phyloP scores from a whole-genome alignment of 768 basidiomycete genomes.

The Xerocomus potaroensis region DNA sequence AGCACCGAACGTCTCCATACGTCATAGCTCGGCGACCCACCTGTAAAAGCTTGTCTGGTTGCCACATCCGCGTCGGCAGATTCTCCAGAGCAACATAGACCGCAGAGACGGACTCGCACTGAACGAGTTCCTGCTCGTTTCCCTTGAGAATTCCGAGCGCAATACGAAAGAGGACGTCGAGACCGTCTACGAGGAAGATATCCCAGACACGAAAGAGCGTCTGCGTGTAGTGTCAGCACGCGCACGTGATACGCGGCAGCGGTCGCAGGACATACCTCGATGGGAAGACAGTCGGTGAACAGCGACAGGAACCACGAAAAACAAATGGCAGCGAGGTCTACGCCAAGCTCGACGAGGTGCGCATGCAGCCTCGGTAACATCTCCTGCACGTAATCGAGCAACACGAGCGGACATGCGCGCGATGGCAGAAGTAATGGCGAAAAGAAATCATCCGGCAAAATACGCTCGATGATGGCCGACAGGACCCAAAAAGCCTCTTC shows the following conservation, averaged over 20 bases:
- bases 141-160: slow-evolving; percentile 81
- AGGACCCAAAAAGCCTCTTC: slow-evolving; percentile 98
- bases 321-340: slow-evolving; percentile 91
- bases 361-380: slow-evolving; percentile 65
- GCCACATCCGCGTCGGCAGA: slow-evolving; percentile 90
- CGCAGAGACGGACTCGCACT: slow-evolving; percentile 80
- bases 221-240: slow-evolving; percentile 37
- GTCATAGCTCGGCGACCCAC: no score
- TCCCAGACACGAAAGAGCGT: slow-evolving; percentile 97
- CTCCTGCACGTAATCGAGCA: slow-evolving; percentile 84
- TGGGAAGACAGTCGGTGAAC: slow-evolving; percentile 93
- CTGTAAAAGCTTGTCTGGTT: slow-evolving; percentile 85
- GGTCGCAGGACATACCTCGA: slow-evolving; percentile 73
- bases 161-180: slow-evolving; percentile 87
- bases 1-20: neutral
- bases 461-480: slow-evolving; percentile 79
- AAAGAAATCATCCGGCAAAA: slow-evolving; percentile 91
- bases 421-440: slow-evolving; percentile 89
- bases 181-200: slow-evolving; percentile 87
- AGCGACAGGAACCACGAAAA: slow-evolving; percentile 98
- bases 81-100: slow-evolving; percentile 88
- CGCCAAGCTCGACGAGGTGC: slow-evolving; percentile 75
- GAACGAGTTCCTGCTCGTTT: slow-evolving; percentile 80
- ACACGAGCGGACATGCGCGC: slow-evolving; percentile 87
- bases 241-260: no score